A percentile compares a stretch with the other conserved stretches of the same genome.
phyloP scores from a whole-genome alignment of 225 moss, liverwort and hornwort species.

The Lunularia cruciata region DNA sequence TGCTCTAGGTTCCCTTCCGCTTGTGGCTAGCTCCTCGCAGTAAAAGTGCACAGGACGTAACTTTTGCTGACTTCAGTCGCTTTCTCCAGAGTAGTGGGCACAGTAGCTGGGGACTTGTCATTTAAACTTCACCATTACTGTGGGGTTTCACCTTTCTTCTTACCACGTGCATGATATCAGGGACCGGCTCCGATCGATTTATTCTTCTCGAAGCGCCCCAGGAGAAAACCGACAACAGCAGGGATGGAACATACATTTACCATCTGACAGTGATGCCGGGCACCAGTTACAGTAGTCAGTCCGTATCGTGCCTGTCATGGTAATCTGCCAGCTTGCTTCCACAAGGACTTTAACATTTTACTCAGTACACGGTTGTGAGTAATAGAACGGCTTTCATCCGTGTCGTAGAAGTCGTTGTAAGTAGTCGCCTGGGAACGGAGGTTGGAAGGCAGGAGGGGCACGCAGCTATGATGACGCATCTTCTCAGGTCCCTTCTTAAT shows the following conservation, averaged over 20 bases:
- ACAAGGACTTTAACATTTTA: too few species aligned
- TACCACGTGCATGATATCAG: neutral
- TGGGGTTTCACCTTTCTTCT: neutral
- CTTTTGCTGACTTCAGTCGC: neutral
- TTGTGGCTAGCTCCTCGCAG: too few species aligned
- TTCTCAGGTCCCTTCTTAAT: too few species aligned
- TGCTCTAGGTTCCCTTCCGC: neutral
- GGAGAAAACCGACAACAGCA: neutral
- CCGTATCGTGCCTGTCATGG: neutral
- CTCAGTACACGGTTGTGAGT: too few species aligned
- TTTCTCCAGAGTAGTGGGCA: too few species aligned
- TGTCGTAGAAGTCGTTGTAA: too few species aligned
- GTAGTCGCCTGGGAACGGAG: too few species aligned
- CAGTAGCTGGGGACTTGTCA: neutral
- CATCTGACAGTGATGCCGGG: neutral
- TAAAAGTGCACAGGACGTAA: too few species aligned
- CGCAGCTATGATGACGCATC: too few species aligned
- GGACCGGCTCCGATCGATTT: neutral
- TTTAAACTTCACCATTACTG: neutral
- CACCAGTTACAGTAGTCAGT: neutral
- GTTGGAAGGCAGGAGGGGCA: too few species aligned
- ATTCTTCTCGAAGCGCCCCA: neutral
- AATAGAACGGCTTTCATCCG: too few species aligned
- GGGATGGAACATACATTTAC: neutral
- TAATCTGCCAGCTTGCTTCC: neutral